phyloP scores from a whole-genome alignment of 768 basidiomycete genomes.

The Pleurotus djamor region DNA sequence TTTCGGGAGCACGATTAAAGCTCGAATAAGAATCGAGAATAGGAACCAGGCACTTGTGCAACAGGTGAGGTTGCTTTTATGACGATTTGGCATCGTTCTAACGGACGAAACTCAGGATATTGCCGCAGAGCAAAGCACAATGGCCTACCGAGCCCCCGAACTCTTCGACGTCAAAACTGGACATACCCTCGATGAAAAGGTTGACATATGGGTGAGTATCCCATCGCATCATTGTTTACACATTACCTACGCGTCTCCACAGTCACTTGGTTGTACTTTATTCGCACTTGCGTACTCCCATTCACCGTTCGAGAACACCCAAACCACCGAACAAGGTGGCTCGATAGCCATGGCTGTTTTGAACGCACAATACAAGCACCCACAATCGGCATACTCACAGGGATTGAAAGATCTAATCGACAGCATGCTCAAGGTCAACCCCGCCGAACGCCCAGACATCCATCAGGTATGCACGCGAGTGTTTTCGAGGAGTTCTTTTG shows the following conservation, averaged over 20 bases:
- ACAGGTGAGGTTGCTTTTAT: constrained; percentile 49
- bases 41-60: constrained; percentile 87
- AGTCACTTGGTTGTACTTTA: constrained; percentile 96
- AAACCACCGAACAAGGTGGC: constrained; percentile 91
- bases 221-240: neutral
- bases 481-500: neutral
- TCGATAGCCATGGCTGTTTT: constrained; percentile 98
- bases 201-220: constrained; percentile 89
- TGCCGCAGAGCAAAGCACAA: constrained; percentile 96
- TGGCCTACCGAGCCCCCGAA: constrained; percentile 98
- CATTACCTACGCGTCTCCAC: neutral
- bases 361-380: constrained; percentile 91
- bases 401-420: constrained; percentile 83
- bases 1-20: constrained; percentile 90
- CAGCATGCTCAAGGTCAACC: constrained; percentile 80
- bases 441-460: constrained; percentile 82
- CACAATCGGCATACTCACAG: constrained; percentile 81
- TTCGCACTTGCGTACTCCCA: constrained; percentile 94
- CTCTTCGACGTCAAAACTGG: constrained; percentile 97
- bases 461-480: constrained; percentile 53
- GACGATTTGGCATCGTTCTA: neutral
- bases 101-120: constrained; percentile 60
- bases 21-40: constrained; percentile 77
- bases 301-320: constrained; percentile 93
- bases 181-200: constrained; percentile 83